These are phyloP conservation scores for Steccherinum ochraceum DNA, from an alignment of 768 basidiomycete species.

Conservation along the genomic window DNA sequence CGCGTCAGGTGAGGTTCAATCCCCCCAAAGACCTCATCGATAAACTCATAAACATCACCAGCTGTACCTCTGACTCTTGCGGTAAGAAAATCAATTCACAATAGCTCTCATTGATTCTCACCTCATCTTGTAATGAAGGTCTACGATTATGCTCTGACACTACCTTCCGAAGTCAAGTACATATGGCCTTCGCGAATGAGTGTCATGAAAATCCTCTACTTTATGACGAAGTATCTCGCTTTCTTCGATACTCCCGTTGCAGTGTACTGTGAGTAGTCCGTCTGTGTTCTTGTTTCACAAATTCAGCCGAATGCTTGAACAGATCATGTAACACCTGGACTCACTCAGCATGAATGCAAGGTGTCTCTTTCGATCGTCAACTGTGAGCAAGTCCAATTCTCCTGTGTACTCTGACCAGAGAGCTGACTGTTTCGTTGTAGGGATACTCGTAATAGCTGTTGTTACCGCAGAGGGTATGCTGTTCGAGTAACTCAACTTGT, in stretches of 20 bases:
- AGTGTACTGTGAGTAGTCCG: background rate
- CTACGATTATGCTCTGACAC: conserved; percentile 9
- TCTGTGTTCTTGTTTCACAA: background rate
- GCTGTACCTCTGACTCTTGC: too few relatives aligned
- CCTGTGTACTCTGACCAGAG: background rate
- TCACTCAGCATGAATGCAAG: background rate
- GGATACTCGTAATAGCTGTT: background rate
- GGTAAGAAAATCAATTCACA: too few relatives aligned
- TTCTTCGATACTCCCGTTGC: background rate
- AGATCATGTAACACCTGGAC: background rate
- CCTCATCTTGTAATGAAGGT: background rate
- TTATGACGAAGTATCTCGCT: background rate
- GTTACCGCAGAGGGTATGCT: background rate
- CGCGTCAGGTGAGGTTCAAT: too few relatives aligned
- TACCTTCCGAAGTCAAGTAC: background rate
- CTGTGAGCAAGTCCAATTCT: background rate
- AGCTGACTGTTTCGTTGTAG: background rate
- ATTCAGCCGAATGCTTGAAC: background rate
- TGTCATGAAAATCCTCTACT: background rate
- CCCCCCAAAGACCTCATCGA: too few relatives aligned
- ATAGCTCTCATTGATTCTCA: too few relatives aligned
- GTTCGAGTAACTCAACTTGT: background rate
- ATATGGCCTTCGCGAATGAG: background rate
- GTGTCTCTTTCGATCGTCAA: background rate
- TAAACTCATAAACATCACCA: too few relatives aligned